Percentiles rank a stretch among this genome's conserved stretches.
Evolutionary conservation across 768 basidiomycete species (phyloP).

Genomic region (Dacryopinax primogenitus): DNA sequence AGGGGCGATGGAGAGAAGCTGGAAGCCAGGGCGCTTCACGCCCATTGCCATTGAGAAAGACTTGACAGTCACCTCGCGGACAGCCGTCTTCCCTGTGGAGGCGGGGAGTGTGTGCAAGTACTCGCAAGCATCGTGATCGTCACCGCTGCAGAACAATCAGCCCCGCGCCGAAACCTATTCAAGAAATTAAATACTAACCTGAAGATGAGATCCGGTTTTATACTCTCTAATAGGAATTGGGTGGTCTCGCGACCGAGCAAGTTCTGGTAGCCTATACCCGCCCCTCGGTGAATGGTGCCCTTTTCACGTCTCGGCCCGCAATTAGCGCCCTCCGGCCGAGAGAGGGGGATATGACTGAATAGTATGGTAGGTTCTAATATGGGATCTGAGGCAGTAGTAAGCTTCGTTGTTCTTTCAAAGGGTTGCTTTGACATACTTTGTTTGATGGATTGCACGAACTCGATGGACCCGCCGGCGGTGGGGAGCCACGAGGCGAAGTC

Average conservation of each 20-base stretch:
- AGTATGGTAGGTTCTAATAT: constrained; percentile 45
- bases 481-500: constrained; percentile 16
- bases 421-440: neutral
- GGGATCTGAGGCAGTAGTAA: constrained; percentile 18
- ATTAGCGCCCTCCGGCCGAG: constrained; percentile 46
- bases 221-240: constrained; percentile 46
- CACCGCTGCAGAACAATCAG: constrained; percentile 44
- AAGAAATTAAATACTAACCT: constrained; percentile 37
- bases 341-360: constrained; percentile 82
- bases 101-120: constrained; percentile 37
- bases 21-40: constrained; percentile 72
- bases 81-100: constrained; percentile 20
- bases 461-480: constrained; percentile 13
- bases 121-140: constrained; percentile 94
- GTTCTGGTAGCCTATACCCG: constrained; percentile 76
- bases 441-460: constrained; percentile 12
- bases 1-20: constrained; percentile 62
- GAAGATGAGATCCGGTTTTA: constrained; percentile 59
- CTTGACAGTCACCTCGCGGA: constrained; percentile 75
- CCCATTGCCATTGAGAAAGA: constrained; percentile 85
- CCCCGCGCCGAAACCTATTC: neutral
- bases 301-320: constrained; percentile 73
- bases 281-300: constrained; percentile 54
- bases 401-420: neutral
- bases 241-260: constrained; percentile 56